Evolutionary conservation across 257 asterid genomes (phyloP).

Genomic region (Apocynum venetum): DNA sequence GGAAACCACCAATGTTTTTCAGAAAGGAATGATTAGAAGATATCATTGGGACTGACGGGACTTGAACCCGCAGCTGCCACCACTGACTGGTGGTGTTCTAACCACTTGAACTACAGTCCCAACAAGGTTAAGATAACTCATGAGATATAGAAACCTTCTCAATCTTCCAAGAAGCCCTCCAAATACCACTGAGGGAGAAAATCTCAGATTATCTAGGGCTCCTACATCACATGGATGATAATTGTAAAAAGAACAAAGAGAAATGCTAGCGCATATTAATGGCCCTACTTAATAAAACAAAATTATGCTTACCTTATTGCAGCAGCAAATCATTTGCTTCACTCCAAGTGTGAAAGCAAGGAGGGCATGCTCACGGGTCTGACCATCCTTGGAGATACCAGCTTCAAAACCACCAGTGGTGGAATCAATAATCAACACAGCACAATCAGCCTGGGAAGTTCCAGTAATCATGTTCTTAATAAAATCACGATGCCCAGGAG

Average conservation of each 20-base stretch:
- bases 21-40: background rate
- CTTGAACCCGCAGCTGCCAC: slow-evolving; percentile 16
- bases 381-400: slow-evolving; percentile 75
- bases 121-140: background rate
- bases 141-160: background rate
- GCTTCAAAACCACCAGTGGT: slow-evolving; percentile 83
- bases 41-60: slow-evolving; percentile 4
- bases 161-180: background rate
- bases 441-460: slow-evolving; percentile 33
- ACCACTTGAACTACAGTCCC: slow-evolving; percentile 11
- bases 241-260: background rate
- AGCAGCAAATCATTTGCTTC: slow-evolving; percentile 59
- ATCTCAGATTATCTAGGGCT: background rate
- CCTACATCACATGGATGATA: background rate
- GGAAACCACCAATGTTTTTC: background rate
- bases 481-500: slow-evolving; percentile 33
- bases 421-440: slow-evolving; percentile 45
- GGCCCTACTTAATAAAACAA: background rate
- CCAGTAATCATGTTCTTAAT: slow-evolving; percentile 34
- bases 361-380: slow-evolving; percentile 77
- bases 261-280: too few relatives aligned
- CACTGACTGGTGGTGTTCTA: background rate
- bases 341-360: slow-evolving; percentile 82
- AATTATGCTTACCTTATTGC: slow-evolving; percentile 4
- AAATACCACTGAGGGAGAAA: background rate